A percentile compares a stretch with the other conserved stretches of the same genome.
Conservation (phyloP, 2,329 filamentous ascomycete genomes). For the Aspergillus puulaauensis region DNA sequence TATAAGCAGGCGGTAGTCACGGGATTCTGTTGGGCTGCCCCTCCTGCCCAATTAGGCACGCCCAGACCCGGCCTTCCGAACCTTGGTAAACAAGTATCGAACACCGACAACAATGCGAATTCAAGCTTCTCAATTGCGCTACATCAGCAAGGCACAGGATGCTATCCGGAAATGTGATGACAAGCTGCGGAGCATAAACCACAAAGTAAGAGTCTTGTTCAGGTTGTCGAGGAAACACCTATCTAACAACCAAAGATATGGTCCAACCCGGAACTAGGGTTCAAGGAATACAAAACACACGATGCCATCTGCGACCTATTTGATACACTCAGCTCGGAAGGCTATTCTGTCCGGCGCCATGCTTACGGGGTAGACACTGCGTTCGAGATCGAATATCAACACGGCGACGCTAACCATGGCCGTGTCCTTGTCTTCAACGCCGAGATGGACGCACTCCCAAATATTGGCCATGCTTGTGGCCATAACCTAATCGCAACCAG, state of each 20-base stretch:
- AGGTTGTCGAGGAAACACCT: neutral
- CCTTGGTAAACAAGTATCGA: neutral
- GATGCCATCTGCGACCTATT: slow-evolving; percentile 44
- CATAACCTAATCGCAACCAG: slow-evolving; percentile 34
- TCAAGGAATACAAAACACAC: slow-evolving; percentile 53
- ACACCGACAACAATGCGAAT: slow-evolving; percentile 20
- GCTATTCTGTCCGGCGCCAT: slow-evolving; percentile 45
- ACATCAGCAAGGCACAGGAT: slow-evolving; percentile 24
- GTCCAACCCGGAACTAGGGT: slow-evolving; percentile 51
- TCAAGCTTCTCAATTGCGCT: slow-evolving; percentile 21
- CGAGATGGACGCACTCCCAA: slow-evolving; percentile 41
- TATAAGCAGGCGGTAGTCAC: neutral
- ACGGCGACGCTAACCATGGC: slow-evolving; percentile 20
- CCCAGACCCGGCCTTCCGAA: neutral
- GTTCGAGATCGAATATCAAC: slow-evolving; percentile 45
- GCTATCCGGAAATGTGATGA: slow-evolving; percentile 23
- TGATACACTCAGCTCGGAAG: slow-evolving; percentile 35
- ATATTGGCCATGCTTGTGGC: slow-evolving; percentile 38
- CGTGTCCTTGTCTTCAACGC: slow-evolving; percentile 33
- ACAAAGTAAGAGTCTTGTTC: slow-evolving; percentile 17
- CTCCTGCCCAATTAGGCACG: neutral
- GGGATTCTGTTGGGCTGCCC: neutral
- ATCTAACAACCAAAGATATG: slow-evolving; percentile 31
- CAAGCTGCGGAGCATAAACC: slow-evolving; percentile 23
- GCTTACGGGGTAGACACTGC: slow-evolving; percentile 52